Conservation (phyloP, 768 basidiomycete genomes). For the Agaricus subrufescens region DNA sequence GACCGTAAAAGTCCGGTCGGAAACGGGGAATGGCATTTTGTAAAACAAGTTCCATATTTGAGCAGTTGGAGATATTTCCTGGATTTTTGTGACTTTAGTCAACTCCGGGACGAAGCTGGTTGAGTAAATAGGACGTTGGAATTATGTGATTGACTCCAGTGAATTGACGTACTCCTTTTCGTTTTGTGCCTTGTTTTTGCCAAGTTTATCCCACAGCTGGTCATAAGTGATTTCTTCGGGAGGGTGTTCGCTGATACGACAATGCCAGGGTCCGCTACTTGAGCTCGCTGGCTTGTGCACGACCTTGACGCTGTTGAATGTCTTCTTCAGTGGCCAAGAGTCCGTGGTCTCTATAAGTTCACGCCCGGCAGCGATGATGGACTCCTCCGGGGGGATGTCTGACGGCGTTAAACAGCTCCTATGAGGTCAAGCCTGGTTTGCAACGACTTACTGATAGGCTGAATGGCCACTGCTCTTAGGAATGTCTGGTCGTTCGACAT, state of each 20-base stretch:
- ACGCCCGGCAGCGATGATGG: constrained; percentile 46
- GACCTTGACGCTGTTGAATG: constrained; percentile 53
- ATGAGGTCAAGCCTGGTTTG: background rate
- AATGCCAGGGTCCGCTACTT: constrained; percentile 64
- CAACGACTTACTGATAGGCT: constrained; percentile 20
- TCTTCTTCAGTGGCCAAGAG: constrained; percentile 68
- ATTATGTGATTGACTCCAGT: background rate
- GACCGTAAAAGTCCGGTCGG: constrained; percentile 73
- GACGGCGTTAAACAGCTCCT: constrained; percentile 1
- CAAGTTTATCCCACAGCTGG: constrained; percentile 66
- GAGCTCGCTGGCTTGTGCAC: constrained; percentile 45
- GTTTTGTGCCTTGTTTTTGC: constrained; percentile 58
- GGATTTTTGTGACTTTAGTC: constrained; percentile 57
- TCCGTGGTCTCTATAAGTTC: constrained; percentile 52
- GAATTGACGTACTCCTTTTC: constrained; percentile 54
- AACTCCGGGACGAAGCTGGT: constrained; percentile 62
- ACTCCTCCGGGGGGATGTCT: constrained; percentile 63
- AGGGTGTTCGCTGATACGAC: constrained; percentile 61
- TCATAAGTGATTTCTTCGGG: constrained; percentile 68
- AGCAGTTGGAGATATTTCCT: constrained; percentile 58
- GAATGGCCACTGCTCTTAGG: constrained; percentile 23
- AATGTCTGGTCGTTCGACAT: constrained; percentile 15
- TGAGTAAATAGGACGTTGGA: background rate
- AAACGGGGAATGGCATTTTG: constrained; percentile 64
- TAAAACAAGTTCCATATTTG: constrained; percentile 72